Percentiles rank a stretch among this genome's conserved stretches.
Evolutionary conservation across 352 stramenopile species (phyloP).

Genomic region (Phytophthora pistaciae): DNA sequence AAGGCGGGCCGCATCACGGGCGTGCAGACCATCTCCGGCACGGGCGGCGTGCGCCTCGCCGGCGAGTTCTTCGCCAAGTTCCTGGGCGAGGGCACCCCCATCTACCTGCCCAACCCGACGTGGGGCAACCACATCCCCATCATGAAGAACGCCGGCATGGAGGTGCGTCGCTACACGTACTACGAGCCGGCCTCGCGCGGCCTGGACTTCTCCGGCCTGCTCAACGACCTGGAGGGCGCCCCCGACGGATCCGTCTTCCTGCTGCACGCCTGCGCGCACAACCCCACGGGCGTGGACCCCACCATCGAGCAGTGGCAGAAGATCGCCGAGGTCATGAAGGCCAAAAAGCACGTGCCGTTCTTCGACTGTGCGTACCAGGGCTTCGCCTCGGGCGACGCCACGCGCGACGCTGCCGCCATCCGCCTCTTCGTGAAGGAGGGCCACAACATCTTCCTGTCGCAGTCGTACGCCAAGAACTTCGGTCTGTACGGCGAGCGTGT

Average conservation of each 20-base stretch:
- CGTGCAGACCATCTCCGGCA: constrained; percentile 98
- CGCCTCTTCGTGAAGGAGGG: constrained; percentile 99
- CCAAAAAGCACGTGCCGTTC: constrained; percentile 97
- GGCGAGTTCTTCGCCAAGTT: constrained; percentile 96
- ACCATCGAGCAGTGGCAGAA: constrained; percentile 98
- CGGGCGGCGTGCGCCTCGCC: constrained; percentile 96
- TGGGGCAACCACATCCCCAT: constrained; percentile 99
- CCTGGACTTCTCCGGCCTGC: constrained; percentile 95
- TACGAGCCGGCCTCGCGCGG: constrained; percentile 86
- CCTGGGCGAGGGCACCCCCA: constrained; percentile 83
- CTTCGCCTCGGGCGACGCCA: constrained; percentile 98
- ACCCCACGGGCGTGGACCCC: constrained; percentile 98
- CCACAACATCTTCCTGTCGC: constrained; percentile 96
- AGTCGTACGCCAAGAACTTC: constrained; percentile 99
- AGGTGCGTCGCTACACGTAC: constrained; percentile 87
- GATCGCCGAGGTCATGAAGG: constrained; percentile 96
- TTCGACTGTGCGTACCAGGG: constrained; percentile 99
- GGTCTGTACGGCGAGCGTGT: constrained; percentile 99
- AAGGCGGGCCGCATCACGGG: constrained; percentile 86
- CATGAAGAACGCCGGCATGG: constrained; percentile 88
- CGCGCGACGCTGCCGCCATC: constrained; percentile 95
- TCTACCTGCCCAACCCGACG: constrained; percentile 99
- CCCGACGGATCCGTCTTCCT: constrained; percentile 96
- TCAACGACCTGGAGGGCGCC: constrained; percentile 96
- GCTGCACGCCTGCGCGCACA: constrained; percentile 99